Evolutionary conservation across 768 basidiomycete species (phyloP).

Genomic region (Lyophyllum semitale): DNA sequence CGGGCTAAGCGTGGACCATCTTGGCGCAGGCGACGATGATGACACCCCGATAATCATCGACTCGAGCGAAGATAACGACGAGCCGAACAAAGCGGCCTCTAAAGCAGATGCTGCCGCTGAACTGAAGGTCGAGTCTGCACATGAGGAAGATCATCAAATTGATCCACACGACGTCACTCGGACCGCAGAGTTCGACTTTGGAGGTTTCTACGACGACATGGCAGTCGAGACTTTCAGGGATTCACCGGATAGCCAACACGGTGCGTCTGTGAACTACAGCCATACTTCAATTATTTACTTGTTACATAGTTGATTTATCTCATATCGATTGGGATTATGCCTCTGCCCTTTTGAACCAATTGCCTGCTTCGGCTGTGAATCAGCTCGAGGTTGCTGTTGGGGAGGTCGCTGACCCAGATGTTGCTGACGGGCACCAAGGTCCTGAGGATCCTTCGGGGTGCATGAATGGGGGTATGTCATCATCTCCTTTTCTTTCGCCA

Average conservation of each 20-base stretch:
- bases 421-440: not conserved
- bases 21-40: conserved; percentile 18
- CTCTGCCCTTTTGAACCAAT: conserved; percentile 29
- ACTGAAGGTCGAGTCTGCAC: not conserved
- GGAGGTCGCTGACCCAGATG: not conserved
- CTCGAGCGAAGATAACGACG: not conserved
- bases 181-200: conserved; percentile 1
- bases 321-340: conserved; percentile 34
- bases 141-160: not conserved
- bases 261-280: not conserved
- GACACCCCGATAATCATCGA: not conserved
- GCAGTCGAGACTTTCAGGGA: conserved; percentile 11
- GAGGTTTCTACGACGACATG: conserved; percentile 17
- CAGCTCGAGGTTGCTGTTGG: conserved; percentile 2
- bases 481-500: not conserved
- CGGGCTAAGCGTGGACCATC: conserved; percentile 24
- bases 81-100: not conserved
- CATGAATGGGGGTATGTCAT: not conserved
- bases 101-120: not conserved
- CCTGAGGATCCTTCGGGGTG: not conserved
- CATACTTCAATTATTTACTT: not conserved
- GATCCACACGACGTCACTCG: not conserved
- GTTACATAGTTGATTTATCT: not conserved
- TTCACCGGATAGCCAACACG: not conserved
- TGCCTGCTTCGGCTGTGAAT: conserved; percentile 18